Percentiles rank a stretch among this genome's conserved stretches.
phyloP scores from a whole-genome alignment of 2,329 filamentous ascomycete species.

The Colletotrichum horii region DNA sequence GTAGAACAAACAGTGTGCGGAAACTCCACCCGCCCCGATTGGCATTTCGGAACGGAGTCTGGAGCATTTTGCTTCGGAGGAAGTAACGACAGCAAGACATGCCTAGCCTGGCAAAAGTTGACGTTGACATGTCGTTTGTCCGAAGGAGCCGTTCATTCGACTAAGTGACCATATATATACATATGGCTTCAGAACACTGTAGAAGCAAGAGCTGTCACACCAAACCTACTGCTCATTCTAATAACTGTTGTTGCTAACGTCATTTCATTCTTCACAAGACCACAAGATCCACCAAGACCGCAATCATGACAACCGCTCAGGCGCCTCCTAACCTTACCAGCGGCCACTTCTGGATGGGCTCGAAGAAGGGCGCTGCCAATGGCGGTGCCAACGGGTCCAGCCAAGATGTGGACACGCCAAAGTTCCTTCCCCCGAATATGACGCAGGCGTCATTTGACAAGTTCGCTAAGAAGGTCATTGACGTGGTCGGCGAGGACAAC shows the following conservation, averaged over 20 bases:
- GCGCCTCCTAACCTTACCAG: background rate
- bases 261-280: background rate
- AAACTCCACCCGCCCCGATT: background rate
- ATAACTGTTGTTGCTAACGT: background rate
- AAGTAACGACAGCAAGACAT: background rate
- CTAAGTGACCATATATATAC: background rate
- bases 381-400: background rate
- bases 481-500: background rate
- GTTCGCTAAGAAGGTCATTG: background rate
- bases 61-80: background rate
- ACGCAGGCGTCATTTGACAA: background rate
- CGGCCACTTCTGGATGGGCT: slow-evolving; percentile 4
- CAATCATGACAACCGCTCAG: background rate
- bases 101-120: background rate
- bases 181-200: background rate
- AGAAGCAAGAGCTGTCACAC: rapidly evolving
- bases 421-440: background rate
- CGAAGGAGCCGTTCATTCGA: background rate
- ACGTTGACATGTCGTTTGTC: background rate
- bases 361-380: background rate
- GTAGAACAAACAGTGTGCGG: background rate
- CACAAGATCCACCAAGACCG: background rate
- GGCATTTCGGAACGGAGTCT: background rate
- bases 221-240: background rate
- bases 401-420: background rate